These are phyloP conservation scores for Elaeis guineensis DNA, from an alignment of 176 grass and related monocot species.

Conservation along the genomic window DNA sequence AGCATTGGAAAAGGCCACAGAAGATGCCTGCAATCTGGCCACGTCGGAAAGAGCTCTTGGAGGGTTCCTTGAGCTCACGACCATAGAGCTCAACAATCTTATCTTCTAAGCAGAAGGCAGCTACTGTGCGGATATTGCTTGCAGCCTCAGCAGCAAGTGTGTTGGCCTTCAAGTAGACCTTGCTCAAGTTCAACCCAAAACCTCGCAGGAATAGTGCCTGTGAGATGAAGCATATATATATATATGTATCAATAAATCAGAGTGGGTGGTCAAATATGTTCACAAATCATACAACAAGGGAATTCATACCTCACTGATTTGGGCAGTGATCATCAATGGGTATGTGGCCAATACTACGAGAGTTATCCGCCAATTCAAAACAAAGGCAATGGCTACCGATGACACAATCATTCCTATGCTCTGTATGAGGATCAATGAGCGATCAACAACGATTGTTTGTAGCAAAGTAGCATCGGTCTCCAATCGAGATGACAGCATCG, in stretches of 20 bases:
- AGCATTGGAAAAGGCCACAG: constrained; percentile 89
- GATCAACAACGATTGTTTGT: constrained; percentile 84
- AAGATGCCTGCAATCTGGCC: constrained; percentile 85
- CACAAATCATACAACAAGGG: not conserved
- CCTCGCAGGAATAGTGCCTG: constrained; percentile 99
- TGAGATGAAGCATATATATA: not conserved
- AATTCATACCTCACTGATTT: constrained; percentile 75
- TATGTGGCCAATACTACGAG: constrained; percentile 78
- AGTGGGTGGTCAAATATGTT: no score
- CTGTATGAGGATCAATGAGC: constrained; percentile 81
- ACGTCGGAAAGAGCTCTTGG: constrained; percentile 69
- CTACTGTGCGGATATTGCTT: constrained; percentile 93
- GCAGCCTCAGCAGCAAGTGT: constrained; percentile 96
- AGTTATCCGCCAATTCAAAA: constrained; percentile 88
- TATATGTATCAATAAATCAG: no score
- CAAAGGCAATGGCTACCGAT: constrained; percentile 78
- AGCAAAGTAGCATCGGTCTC: constrained; percentile 85
- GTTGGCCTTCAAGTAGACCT: constrained; percentile 85
- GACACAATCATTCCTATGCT: constrained; percentile 89
- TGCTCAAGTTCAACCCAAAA: constrained; percentile 70
- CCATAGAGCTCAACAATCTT: constrained; percentile 83
- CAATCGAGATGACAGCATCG: constrained; percentile 77
- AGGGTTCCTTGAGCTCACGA: constrained; percentile 63
- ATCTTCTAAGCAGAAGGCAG: constrained; percentile 85
- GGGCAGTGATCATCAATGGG: constrained; percentile 86